Evolutionary conservation across 2,329 filamentous ascomycete genomes (phyloP), one percentile per base, ranked within the genome.

Genomic region (Pseudogymnoascus pannorum): DNA sequence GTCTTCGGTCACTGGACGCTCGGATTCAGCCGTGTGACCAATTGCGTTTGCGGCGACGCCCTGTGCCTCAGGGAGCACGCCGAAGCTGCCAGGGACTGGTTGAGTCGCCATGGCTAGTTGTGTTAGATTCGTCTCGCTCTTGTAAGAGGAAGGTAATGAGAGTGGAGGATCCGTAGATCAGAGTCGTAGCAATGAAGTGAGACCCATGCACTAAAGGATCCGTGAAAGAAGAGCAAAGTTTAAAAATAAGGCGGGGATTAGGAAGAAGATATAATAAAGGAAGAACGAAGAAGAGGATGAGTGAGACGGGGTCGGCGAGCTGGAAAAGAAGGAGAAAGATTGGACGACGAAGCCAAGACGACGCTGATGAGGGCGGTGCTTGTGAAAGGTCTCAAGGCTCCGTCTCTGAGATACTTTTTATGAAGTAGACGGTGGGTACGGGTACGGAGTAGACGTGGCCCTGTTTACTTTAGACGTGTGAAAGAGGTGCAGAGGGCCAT

Each of bases 301-400:
- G 48, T 54, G 48, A 31, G 48, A 54, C 8, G 48, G 48, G 48
- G 48, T 54, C 48, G 48, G 48, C 48, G 48, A 54, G 48, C 48
- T 31, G 48, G 31, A 54, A 54, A 54, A 54, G 48, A 54, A 54
- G 48, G 48, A 54, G 48, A 54, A 54, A 54, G 24, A 54, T 54
- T 54, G 48, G 48, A 54, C 26, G 48, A 54, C 26, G 48, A 54
- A 12, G 48, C 48, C 48, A 54, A 54, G 48, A 8, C 48, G 26
- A 26, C 14, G 44, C 24, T 54, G 48, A 54, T 54, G 26, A 54
- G 48, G 48, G 26, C 44, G 44, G 48, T 31, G 48, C 26, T 54
- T 54, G 48, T 31, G 48, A 54, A 54, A 31, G 48, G 26, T 3
- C 44, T 9, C 48, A 26, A 31, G 44, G 31, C 9, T 40, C 3